Conservation (phyloP, 495 filamentous ascomycete species). For the Apodospora peruviana region DNA sequence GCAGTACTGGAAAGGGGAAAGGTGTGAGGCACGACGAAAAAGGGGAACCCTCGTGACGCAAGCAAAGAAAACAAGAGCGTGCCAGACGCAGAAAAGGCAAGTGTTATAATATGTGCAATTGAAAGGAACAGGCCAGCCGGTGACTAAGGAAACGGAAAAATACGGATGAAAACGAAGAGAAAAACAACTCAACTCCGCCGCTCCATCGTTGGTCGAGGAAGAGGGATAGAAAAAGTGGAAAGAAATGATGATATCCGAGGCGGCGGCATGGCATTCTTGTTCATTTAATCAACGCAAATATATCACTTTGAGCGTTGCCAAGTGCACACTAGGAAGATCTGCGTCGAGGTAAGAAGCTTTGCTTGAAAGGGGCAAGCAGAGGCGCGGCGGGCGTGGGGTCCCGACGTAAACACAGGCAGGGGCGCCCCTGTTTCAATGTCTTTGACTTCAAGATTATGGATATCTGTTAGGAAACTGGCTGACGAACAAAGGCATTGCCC, state of each 20-base stretch:
- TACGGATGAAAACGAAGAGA: background rate
- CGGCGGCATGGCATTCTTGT: background rate
- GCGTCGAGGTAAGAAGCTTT: no score
- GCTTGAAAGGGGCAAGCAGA: no score
- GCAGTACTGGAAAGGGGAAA: no score
- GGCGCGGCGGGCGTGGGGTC: no score
- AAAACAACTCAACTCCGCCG: background rate
- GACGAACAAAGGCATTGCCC: no score
- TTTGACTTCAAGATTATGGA: no score
- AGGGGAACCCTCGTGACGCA: no score
- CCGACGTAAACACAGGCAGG: no score
- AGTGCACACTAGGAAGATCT: no score
- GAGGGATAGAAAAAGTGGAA: background rate
- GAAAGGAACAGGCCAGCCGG: background rate
- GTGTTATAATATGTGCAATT: background rate
- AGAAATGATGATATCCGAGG: background rate
- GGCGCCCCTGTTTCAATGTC: no score
- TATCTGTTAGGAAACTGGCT: no score
- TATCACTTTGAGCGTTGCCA: background rate
- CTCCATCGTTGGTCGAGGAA: background rate
- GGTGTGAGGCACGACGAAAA: background rate
- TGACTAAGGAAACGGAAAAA: background rate
- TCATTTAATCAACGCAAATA: background rate
- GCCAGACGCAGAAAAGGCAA: background rate
- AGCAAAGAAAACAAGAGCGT: background rate